Conservation (phyloP, 2,329 filamentous ascomycete species). For the Aspergillus viridinutans region DNA sequence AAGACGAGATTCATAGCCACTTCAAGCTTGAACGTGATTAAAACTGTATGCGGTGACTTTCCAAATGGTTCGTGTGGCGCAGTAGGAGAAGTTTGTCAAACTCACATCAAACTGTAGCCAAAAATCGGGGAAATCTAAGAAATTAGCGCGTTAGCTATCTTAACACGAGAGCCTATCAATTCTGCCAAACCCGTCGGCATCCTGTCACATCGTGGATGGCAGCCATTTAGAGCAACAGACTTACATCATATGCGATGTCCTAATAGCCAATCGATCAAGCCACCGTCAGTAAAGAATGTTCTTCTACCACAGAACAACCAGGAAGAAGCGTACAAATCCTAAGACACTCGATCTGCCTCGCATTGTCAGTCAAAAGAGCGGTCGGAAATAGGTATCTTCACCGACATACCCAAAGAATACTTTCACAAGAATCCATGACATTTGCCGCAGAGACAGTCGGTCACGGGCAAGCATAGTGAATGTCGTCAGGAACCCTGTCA, state of each 20-base stretch:
- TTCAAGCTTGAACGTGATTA: constrained; percentile 32
- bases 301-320: constrained; percentile 5
- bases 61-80: constrained; percentile 19
- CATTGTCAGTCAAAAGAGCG: constrained; percentile 22
- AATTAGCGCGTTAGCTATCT: constrained; percentile 36
- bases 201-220: constrained; percentile 27
- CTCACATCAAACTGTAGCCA: constrained; percentile 38
- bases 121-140: constrained; percentile 38
- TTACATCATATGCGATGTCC: constrained; percentile 37
- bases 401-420: constrained; percentile 56
- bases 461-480: constrained; percentile 58
- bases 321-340: constrained; percentile 51
- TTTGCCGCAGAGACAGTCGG: constrained; percentile 51
- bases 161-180: constrained; percentile 38
- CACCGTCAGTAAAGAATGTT: constrained; percentile 29
- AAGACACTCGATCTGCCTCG: constrained; percentile 49
- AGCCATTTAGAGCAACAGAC: constrained; percentile 25
- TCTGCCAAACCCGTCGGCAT: constrained; percentile 23
- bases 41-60: constrained; percentile 25
- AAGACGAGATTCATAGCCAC: constrained; percentile 1
- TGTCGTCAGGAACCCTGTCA: constrained; percentile 74
- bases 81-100: constrained; percentile 14
- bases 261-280: constrained; percentile 39
- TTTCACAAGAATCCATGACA: constrained; percentile 59
- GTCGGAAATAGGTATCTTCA: constrained; percentile 16